Conservation (phyloP, 495 filamentous ascomycete species). For the Neurospora sp. region DNA sequence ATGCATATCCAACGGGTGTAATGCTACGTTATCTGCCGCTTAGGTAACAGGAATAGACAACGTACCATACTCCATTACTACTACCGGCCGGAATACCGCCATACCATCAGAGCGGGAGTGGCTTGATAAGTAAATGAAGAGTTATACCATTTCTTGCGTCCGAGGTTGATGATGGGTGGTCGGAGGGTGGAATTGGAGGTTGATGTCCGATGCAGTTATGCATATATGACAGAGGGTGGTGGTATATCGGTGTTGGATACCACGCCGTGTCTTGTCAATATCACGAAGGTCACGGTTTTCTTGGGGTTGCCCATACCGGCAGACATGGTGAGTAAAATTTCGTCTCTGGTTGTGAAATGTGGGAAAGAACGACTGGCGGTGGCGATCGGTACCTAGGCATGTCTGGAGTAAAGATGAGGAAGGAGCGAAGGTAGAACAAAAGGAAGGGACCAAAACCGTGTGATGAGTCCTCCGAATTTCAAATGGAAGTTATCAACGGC, state of each 20-base stretch:
- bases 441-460: neutral
- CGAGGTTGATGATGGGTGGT: neutral
- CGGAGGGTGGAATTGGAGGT: neutral
- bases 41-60: neutral
- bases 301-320: neutral
- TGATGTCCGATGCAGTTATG: neutral
- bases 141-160: neutral
- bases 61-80: neutral
- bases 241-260: neutral
- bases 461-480: neutral
- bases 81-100: neutral
- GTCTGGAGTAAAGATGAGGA: neutral
- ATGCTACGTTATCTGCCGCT: neutral
- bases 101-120: neutral
- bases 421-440: neutral
- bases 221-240: neutral
- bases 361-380: neutral
- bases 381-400: neutral
- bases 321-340: neutral
- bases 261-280: neutral
- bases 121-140: neutral
- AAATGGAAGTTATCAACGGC: neutral
- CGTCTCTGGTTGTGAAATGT: neutral
- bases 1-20: neutral
- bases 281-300: neutral